These are phyloP conservation scores for Teunomyces funiuensis DNA, from an alignment of 805 yeast species.

Conservation along the genomic window DNA sequence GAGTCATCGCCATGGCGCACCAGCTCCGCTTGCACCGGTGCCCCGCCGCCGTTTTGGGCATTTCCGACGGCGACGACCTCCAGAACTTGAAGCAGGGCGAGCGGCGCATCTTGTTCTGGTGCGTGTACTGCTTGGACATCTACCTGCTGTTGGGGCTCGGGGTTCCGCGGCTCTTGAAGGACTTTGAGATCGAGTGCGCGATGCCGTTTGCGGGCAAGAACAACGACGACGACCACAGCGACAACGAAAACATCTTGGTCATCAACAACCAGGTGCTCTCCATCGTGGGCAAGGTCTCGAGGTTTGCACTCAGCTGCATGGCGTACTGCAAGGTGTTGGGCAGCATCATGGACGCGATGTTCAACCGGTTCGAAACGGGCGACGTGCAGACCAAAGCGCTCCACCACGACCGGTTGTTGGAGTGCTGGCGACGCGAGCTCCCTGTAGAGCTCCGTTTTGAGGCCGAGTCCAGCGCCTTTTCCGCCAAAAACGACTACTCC, in stretches of 20 bases:
- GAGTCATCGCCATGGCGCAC: constrained; percentile 79
- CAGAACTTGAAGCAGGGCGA: constrained; percentile 76
- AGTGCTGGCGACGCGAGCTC: constrained; percentile 74
- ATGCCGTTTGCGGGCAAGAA: constrained; percentile 60
- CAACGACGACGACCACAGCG: constrained; percentile 37
- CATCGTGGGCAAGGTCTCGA: constrained; percentile 69
- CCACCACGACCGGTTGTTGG: constrained; percentile 62
- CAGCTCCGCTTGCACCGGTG: constrained; percentile 83
- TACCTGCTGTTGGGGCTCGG: constrained; percentile 77
- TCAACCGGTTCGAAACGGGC: constrained; percentile 50
- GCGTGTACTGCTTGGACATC: constrained; percentile 72
- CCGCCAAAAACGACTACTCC: constrained; percentile 32
- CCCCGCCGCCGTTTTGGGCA: constrained; percentile 80
- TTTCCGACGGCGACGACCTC: constrained; percentile 43
- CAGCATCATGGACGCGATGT: constrained; percentile 66
- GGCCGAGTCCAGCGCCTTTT: constrained; percentile 57
- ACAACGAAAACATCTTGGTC: constrained; percentile 55
- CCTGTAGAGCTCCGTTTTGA: constrained; percentile 63
- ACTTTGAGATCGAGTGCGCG: constrained; percentile 83
- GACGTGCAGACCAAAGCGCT: constrained; percentile 29
- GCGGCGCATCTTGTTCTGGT: constrained; percentile 82
- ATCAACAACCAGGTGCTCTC: constrained; percentile 59
- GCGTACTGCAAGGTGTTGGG: constrained; percentile 73
- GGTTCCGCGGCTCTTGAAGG: constrained; percentile 77
- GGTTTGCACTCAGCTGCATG: constrained; percentile 62